A percentile compares a stretch with the other conserved stretches of the same genome.
phyloP scores from a whole-genome alignment of 2,329 filamentous ascomycete genomes.

The Xylaria sp. region DNA sequence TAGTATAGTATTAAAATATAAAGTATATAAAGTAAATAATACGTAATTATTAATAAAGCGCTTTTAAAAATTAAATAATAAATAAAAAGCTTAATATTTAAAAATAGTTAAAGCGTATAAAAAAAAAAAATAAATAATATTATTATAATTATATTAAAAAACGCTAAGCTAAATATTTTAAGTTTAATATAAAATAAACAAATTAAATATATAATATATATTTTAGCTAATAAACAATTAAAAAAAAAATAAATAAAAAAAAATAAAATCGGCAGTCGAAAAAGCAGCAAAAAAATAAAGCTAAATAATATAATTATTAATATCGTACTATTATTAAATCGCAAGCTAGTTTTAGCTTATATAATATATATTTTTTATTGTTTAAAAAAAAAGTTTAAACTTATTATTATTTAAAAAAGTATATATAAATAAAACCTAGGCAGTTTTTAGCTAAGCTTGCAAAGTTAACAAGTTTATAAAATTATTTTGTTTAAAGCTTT shows the following conservation, averaged over 20 bases:
- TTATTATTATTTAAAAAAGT: not conserved
- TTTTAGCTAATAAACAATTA: not conserved
- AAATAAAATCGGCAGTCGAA: not conserved
- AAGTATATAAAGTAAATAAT: not conserved
- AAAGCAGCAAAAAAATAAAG: not conserved
- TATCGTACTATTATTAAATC: not conserved
- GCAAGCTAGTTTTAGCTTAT: not conserved
- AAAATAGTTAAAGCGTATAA: not conserved
- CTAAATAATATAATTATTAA: not conserved
- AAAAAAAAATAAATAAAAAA: no score
- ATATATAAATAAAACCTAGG: not conserved
- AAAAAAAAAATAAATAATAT: not conserved
- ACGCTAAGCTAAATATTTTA: not conserved
- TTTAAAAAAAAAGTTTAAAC: no score
- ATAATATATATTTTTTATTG: not conserved
- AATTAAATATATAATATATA: not conserved
- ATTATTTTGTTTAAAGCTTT: not conserved
- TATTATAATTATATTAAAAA: not conserved
- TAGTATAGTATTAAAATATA: not conserved
- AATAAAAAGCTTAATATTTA: not conserved
- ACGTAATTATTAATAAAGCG: not conserved
- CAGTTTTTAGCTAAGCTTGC: not conserved
- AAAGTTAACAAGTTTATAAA: not conserved
- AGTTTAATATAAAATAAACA: not conserved
- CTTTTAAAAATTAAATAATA: not conserved